Percentiles rank a stretch among this genome's conserved stretches.
These are phyloP conservation scores for Gremmenia infestans DNA, from an alignment of 2,329 filamentous ascomycete genomes.

Conservation along the genomic window DNA sequence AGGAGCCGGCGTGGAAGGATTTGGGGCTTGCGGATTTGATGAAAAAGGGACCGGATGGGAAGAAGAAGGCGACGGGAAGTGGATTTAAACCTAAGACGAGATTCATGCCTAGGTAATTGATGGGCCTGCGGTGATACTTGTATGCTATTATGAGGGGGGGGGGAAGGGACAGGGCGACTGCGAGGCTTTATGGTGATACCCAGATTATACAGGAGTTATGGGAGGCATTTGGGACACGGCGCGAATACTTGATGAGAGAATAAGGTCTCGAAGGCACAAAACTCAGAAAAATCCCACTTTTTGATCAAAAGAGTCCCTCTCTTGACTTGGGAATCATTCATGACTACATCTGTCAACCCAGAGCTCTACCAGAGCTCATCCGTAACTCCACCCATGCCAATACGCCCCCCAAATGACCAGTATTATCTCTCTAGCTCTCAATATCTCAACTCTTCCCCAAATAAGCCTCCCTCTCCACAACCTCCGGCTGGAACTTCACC, in stretches of 20 bases:
- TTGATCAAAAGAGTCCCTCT: background rate
- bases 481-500: constrained; percentile 86
- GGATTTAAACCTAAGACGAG: constrained; percentile 13
- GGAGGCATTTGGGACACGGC: background rate
- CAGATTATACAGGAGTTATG: background rate
- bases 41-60: constrained; percentile 46
- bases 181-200: background rate
- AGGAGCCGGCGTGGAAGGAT: constrained; percentile 74
- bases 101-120: constrained; percentile 20
- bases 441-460: constrained; percentile 50
- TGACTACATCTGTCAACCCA: background rate
- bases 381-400: constrained; percentile 23
- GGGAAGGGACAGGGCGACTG: background rate
- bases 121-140: background rate
- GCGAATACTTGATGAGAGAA: too few relatives aligned
- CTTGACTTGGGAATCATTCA: background rate
- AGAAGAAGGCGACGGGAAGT: constrained; percentile 4
- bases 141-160: background rate
- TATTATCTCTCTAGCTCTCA: constrained; percentile 2
- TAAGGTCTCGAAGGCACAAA: too few relatives aligned
- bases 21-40: constrained; percentile 68
- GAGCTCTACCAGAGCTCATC: constrained; percentile 4
- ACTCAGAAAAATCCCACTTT: too few relatives aligned
- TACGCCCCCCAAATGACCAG: constrained; percentile 12
- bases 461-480: constrained; percentile 85